phyloP scores from a whole-genome alignment of 768 basidiomycete species.

The Pisolithus tinctorius region DNA sequence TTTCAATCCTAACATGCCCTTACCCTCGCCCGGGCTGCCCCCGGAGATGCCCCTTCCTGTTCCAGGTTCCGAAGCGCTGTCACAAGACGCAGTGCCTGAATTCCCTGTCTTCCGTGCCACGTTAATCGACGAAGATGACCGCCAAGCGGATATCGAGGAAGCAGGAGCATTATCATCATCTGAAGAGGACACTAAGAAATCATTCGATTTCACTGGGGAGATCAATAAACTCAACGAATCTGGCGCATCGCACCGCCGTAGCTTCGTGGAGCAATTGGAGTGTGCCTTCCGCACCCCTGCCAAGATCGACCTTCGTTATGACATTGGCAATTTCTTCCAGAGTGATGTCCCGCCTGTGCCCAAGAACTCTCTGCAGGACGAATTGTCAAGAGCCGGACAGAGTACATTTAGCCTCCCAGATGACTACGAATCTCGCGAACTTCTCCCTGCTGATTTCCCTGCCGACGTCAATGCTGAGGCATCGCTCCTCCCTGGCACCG shows the following conservation, averaged over 20 bases:
- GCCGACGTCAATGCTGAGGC: constrained; percentile 28
- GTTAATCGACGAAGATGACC: constrained; percentile 39
- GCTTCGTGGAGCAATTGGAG: constrained; percentile 81
- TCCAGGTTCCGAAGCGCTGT: constrained; percentile 5
- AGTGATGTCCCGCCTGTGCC: constrained; percentile 49
- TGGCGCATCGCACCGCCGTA: constrained; percentile 58
- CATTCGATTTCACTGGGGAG: constrained; percentile 83
- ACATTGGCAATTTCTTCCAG: constrained; percentile 31
- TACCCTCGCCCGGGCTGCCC: constrained; percentile 37
- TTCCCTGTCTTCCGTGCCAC: constrained; percentile 37
- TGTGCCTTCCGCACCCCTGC: constrained; percentile 74
- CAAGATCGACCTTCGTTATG: constrained; percentile 51
- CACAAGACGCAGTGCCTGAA: constrained; percentile 12
- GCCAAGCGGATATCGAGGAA: constrained; percentile 36
- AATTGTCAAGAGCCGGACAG: constrained; percentile 18
- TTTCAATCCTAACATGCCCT: constrained; percentile 8
- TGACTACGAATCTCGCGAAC: constrained; percentile 12
- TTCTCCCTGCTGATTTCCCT: constrained; percentile 11
- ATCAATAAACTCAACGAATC: constrained; percentile 62
- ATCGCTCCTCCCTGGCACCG: constrained; percentile 34
- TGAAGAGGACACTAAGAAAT: constrained; percentile 67
- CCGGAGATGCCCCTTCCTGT: constrained; percentile 35
- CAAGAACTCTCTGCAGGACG: constrained; percentile 20
- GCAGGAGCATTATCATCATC: constrained; percentile 34
- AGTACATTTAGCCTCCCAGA: constrained; percentile 14